Base-by-base conservation (phyloP, 495 filamentous ascomycete genomes). In the Daldinia grandis region DNA sequence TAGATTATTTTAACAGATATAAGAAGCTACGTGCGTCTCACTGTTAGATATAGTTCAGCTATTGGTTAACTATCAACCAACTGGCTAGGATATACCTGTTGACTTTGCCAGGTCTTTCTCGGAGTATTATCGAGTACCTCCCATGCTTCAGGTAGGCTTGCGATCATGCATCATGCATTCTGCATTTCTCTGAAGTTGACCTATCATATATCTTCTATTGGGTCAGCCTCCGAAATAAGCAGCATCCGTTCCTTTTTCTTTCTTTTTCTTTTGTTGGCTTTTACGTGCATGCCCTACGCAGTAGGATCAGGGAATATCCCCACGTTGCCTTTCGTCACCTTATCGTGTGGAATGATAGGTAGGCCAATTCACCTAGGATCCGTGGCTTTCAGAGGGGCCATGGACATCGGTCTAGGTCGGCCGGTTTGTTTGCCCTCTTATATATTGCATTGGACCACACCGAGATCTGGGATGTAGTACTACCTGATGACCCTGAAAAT, bases 281-380 rank as follows among this genome's bases (percentile, higher is more conserved):
- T 42, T 57, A 58, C 37, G n/a, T 63, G 64, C 58, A 64, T 27
- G n/a, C n/a, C n/a, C n/a, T n/a, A n/a, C n/a, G n/a, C n/a, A n/a
- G n/a, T n/a, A n/a, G n/a, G n/a, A n/a, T n/a, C 37, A 60, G 49
- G 55, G 28, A 24, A 24, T 21, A 17, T 68, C 44, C 64, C 64
- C 64, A 72, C 64, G 69, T 31, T 27, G 47, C n/a, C 49, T 28
- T 47, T 59, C 25, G 31, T 58, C 28, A n/a, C n/a, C 53, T 72
- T 67, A 72, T 72, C 64, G 30, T 51, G n/a, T 19, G 5, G 37
- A 14, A 53, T 59, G 51, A 58, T 53, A 44, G 50, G 53, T 58
- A 35, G 62, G 14, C 44, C 15, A 40, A 33, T 51, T 63, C 38
- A 62, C 58, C 68, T 71, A 15, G 57, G 63, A 63, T 66, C 68